Percentiles rank a stretch among this genome's conserved stretches.
Evolutionary conservation across 2,329 filamentous ascomycete species (phyloP).

Genomic region (Fusarium illudens): DNA sequence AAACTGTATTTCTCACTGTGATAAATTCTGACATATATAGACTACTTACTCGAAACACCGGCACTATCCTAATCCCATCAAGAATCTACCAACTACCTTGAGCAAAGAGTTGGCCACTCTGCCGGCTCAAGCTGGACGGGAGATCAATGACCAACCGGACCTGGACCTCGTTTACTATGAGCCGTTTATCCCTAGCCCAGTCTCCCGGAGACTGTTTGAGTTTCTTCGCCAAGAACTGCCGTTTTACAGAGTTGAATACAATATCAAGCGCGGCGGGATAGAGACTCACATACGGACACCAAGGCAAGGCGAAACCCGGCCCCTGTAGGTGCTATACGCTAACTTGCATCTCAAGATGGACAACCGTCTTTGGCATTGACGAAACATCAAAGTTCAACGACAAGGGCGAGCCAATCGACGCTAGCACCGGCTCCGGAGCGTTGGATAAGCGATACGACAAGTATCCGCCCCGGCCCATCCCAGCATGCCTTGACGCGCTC

Average conservation of each 20-base stretch:
- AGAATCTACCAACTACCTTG: constrained; percentile 51
- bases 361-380: constrained; percentile 66
- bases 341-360: constrained; percentile 48
- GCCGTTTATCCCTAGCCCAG: constrained; percentile 70
- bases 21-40: constrained; percentile 27
- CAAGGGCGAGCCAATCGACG: constrained; percentile 53
- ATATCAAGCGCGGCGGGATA: constrained; percentile 70
- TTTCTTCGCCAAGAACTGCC: constrained; percentile 76
- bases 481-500: constrained; percentile 72
- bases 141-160: constrained; percentile 72
- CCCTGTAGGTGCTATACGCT: too few relatives aligned
- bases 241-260: constrained; percentile 80
- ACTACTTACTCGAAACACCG: constrained; percentile 50
- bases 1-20: rapidly evolving
- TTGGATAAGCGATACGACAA: constrained; percentile 62
- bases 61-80: constrained; percentile 62
- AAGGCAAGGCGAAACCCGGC: too few relatives aligned
- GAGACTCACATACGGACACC: constrained; percentile 68
- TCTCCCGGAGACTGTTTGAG: constrained; percentile 69
- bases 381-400: constrained; percentile 69
- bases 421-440: constrained; percentile 51
- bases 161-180: constrained; percentile 80
- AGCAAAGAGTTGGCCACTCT: constrained; percentile 52
- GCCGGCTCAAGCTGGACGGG: constrained; percentile 61
- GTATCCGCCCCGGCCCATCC: constrained; percentile 74